Conservation (phyloP, 75 land plant genomes). For the Selaginella tamariscina region DNA sequence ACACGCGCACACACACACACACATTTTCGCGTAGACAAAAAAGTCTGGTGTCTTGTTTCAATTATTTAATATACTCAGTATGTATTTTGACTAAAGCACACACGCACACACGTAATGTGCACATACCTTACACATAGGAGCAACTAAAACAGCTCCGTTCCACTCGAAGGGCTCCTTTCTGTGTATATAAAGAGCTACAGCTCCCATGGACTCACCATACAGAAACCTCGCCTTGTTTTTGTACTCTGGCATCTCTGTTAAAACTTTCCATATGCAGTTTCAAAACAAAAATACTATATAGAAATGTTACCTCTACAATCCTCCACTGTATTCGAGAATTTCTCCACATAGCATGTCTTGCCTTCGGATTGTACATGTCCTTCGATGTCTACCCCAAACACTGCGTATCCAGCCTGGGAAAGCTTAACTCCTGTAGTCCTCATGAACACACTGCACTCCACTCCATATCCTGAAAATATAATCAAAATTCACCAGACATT, state of each 20-base stretch:
- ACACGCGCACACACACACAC: background rate
- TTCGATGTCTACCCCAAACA: conserved; percentile 2
- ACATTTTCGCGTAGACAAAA: background rate
- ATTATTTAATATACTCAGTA: background rate
- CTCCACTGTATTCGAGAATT: background rate
- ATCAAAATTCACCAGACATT: background rate
- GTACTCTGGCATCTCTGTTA: conserved; percentile 18
- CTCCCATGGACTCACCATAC: conserved; percentile 88
- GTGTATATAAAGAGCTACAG: conserved; percentile 55
- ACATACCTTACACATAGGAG: conserved; percentile 84
- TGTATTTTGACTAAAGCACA: background rate
- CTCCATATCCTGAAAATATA: conserved; percentile 40
- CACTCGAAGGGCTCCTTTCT: conserved; percentile 51
- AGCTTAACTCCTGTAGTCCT: conserved; percentile 18
- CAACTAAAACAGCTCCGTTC: conserved; percentile 73
- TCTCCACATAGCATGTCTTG: background rate
- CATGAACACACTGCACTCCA: conserved; percentile 61
- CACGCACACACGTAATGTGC: background rate
- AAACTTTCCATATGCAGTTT: background rate
- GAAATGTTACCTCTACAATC: conserved; percentile 8
- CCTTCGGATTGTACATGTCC: conserved; percentile 6
- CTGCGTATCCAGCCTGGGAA: background rate
- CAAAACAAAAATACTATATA: background rate
- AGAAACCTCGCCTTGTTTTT: conserved; percentile 40
- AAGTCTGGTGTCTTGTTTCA: background rate